Base-by-base conservation (phyloP, 768 basidiomycete genomes). In the Phaffia australis region DNA sequence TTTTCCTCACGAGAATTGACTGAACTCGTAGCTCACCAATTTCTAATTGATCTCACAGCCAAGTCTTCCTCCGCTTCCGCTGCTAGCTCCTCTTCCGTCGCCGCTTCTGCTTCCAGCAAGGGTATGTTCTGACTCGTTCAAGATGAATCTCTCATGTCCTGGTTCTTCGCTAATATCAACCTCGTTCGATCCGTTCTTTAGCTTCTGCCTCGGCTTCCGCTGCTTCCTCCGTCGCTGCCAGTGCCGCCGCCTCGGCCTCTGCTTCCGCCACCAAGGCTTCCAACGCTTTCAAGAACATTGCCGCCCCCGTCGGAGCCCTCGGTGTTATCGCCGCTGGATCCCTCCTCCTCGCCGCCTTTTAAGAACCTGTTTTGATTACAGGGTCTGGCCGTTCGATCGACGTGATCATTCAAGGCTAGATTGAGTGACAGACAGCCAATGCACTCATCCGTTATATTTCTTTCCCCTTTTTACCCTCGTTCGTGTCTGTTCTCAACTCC, bases 321-420 rank as follows among this genome's bases (percentile, higher is more conserved):
- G 56, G 56, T 16, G 47, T 63, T 30, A 30, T 55, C 32, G 51
- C 51, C n/a, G 62, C 42, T 42, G 62, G 62, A 63, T 23, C 52
- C 21, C 32, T 63, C n/a, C 52, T 54, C 32, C 51, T 63, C 62
- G 23, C 56, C 62, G 57, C 57, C 57, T 30, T 55, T 46, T 63
- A 63, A 63, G 48, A 7, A 46, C 21, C 9, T 23, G 42, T 48
- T 23, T 1, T 25, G 23, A 16, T 60, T 9, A 35, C 3, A 23
- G 8, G 5, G 42, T 25, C 18, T 21, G 42, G 15, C 30, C 27
- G 16, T 58, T 30, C 57, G 16, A 8, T 58, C 57, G n/a, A 2
- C 30, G 11, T 32, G 11, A 42, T 42, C 35, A 42, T 5, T 5
- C 35, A 11, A 42, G 35, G 35, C 35, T 42, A 42, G 35, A 42